A percentile compares a stretch with the other conserved stretches of the same genome.
Evolutionary conservation across 345 rosid species (phyloP).

Genomic region (Microcos paniculata): DNA sequence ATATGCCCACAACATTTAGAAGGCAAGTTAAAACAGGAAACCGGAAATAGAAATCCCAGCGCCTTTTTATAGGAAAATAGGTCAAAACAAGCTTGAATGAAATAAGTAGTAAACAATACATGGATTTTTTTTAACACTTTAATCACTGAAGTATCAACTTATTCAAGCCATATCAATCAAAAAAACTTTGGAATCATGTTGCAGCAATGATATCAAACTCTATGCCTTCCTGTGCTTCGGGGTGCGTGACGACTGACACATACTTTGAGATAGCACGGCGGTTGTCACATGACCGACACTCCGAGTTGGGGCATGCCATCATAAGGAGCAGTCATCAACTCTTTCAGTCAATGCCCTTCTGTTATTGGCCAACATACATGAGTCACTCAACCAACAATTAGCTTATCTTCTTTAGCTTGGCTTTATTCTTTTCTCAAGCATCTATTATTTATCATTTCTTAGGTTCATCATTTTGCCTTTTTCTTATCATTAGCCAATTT

Average conservation of each 20-base stretch:
- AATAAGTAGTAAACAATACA: not conserved
- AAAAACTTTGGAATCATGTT: not conserved
- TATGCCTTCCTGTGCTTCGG: no score
- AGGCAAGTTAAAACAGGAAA: not conserved
- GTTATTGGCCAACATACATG: not conserved
- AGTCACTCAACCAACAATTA: not conserved
- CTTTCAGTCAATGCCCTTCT: not conserved
- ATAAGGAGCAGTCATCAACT: not conserved
- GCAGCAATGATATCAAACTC: no score
- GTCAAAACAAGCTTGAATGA: not conserved
- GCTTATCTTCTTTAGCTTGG: not conserved
- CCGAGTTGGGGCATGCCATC: no score
- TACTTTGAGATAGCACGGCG: no score
- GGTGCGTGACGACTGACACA: no score
- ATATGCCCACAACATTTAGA: not conserved
- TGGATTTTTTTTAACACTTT: not conserved
- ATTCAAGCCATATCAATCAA: not conserved
- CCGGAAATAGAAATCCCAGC: not conserved
- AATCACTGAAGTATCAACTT: not conserved
- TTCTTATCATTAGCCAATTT: not conserved
- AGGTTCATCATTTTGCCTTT: not conserved
- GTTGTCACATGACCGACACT: no score
- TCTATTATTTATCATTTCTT: not conserved
- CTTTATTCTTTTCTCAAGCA: not conserved
- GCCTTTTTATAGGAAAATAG: not conserved